Evolutionary conservation across 768 basidiomycete species (phyloP), one percentile per base, ranked within the genome.

Genomic region (Neoboletus magnificus): DNA sequence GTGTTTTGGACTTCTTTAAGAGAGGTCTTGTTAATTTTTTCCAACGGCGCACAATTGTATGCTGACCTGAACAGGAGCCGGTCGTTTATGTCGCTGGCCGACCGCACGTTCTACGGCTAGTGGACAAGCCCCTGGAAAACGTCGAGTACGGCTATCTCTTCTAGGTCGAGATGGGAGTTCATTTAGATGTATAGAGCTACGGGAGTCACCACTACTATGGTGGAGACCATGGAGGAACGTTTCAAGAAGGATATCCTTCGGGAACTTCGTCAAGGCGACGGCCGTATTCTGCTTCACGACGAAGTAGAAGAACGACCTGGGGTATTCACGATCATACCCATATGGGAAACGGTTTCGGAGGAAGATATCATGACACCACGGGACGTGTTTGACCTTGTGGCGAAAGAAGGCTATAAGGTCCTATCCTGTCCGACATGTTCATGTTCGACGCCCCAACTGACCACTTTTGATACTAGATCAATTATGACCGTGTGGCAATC

Each of bases 1-100:
- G 87, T 94, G 15, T 86, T 83, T 57, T 98, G 97, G 97, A 98
- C 94, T n/a, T 95, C 91, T 0, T 71, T 99, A 55, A 81, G 97
- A 66, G 94, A 98, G 76, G 91, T 88, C 48, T 54, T 73, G 58
- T 48, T 29, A n/a, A 33, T 12, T 20, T 30, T 39, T 25, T 56
- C 18, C 15, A 6, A 2, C 48, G 13, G 50, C 6, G 7, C 2
- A 27, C 42, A 20, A 35, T 45, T 27, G 6, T 29, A 30, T 29
- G 45, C 49, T 48, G 33, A 52, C 49, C 48, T 27, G 53, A 63
- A 8, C 53, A 91, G 89, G 95, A 97, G 75, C 95, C 95, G 25
- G 96, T 98, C 4, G 78, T 98, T 42, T 97, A 94, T 65, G 80
- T 97, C 44, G 82, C 86, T 27, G 91, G 92, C 7, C 78, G 87